Conservation (phyloP, 2,329 filamentous ascomycete species). For the Calonectria naviculata region DNA sequence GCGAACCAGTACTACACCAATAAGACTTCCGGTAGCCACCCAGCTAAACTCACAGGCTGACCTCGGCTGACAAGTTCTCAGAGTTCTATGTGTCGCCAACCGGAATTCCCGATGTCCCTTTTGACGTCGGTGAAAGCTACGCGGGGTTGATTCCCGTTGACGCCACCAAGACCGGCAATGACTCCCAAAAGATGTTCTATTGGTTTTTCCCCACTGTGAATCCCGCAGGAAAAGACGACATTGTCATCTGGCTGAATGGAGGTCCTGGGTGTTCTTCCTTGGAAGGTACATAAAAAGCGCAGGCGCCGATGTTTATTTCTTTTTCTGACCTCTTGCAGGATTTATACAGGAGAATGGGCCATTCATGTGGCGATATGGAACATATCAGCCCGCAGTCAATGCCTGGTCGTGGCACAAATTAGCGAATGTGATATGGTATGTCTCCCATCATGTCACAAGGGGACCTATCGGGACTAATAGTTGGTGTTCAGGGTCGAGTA, state of each 20-base stretch:
- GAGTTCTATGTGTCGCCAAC: slow-evolving; percentile 6
- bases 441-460: too few species aligned
- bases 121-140: slow-evolving; percentile 25
- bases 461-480: too few species aligned
- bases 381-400: slow-evolving; percentile 71
- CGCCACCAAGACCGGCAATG: slow-evolving; percentile 11
- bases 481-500: slow-evolving; percentile 66
- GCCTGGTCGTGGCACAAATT: slow-evolving; percentile 68
- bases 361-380: slow-evolving; percentile 76
- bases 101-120: slow-evolving; percentile 7
- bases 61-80: not conserved
- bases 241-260: slow-evolving; percentile 36
- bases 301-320: not conserved
- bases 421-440: slow-evolving; percentile 61
- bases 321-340: slow-evolving; percentile 47
- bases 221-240: slow-evolving; percentile 34
- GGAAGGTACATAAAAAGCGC: not conserved
- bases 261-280: slow-evolving; percentile 25
- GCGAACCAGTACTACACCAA: slow-evolving; percentile 13
- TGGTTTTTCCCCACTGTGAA: slow-evolving; percentile 38
- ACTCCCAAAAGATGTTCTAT: slow-evolving; percentile 34
- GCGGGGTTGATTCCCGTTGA: slow-evolving; percentile 18
- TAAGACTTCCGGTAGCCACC: not conserved
- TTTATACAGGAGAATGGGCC: slow-evolving; percentile 80
- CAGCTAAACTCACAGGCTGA: not conserved